Base-by-base conservation (phyloP, 805 yeast genomes). In the Spathaspora arborariae region DNA sequence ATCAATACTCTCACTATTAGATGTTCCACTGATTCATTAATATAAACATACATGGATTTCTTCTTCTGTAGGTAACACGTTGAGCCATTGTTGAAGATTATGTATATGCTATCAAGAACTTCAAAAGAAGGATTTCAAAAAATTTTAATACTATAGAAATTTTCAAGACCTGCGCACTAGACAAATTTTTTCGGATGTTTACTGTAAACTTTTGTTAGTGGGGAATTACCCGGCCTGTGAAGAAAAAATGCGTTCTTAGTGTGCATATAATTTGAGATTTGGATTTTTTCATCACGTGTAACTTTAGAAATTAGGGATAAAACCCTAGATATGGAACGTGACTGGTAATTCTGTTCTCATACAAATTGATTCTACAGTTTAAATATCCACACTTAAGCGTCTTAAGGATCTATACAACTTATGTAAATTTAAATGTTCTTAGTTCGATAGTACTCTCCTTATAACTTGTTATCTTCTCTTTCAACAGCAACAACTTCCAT, bases 61-160 rank as follows among this genome's bases (percentile, higher is more conserved):
- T 88, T 84, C 96, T 89, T 86, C 97, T 89, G 88, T 83, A 91
- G 65, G 97, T 90, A 78, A 91, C 95, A 85, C 99, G 92, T 81
- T 90, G 96, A 76, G 97, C 99, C 99, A 94, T 94, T 80, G 70
- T 80, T 71, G 61, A 59, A 57, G 62, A 55, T 58, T 53, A 45
- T 55, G 44, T 45, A 51, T 54, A 48, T 50, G 52, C 53, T 53
- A 51, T 51, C 46, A 5, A 30, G 40, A 27, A 15, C 33, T 30
- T 48, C 49, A 49, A 49, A 49, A 51, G 49, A 52, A 47, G 47
- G 47, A 47, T 40, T 26, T 26, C 36, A 30, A 40, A 40, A 40
- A 40, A 40, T n/a, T 9, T 26, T 40, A 26, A 26, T 26, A 30
- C 16, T 40, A 30, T 16, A 16, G 24, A 37, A 30, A 30, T 30